These are phyloP conservation scores for Kodamaea anthophila DNA, from an alignment of 1,139 yeast species.

Conservation along the genomic window DNA sequence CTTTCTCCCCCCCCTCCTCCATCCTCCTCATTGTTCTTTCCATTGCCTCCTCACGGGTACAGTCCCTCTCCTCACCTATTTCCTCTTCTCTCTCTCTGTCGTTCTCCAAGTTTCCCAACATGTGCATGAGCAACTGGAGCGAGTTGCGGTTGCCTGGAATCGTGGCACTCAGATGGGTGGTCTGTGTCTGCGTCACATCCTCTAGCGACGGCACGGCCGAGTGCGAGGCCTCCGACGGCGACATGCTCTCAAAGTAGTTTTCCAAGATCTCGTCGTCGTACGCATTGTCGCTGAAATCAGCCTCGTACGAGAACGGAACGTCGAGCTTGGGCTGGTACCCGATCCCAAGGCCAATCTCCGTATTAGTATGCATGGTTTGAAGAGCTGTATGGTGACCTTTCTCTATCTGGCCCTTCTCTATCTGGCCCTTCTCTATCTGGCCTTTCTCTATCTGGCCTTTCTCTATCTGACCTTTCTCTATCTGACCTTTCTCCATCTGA, in stretches of 20 bases:
- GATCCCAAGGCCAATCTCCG: background rate
- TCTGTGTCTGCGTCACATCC: background rate
- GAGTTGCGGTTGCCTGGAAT: conserved; percentile 14
- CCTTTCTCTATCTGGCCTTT: no score
- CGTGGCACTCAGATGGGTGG: background rate
- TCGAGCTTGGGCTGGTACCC: background rate
- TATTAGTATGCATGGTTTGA: background rate
- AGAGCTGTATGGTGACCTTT: no score
- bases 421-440: no score
- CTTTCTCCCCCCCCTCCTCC: conserved; percentile 3
- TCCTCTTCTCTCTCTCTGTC: conserved; percentile 1
- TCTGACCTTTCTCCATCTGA: no score
- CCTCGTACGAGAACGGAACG: background rate
- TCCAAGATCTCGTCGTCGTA: conserved; percentile 30
- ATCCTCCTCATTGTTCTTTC: conserved; percentile 1
- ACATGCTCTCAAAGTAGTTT: conserved; percentile 25
- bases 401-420: no score
- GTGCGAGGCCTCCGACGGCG: conserved; percentile 13
- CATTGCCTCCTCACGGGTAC: conserved; percentile 1
- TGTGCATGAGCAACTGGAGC: conserved; percentile 15
- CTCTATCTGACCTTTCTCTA: no score
- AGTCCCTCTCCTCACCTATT: background rate
- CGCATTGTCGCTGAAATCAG: conserved; percentile 1
- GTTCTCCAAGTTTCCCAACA: conserved; percentile 14
- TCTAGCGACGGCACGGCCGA: conserved; percentile 2